Evolutionary conservation across 2,329 filamentous ascomycete genomes (phyloP), one percentile per base, ranked within the genome.

Genomic region (Simplicillium aogashimaense): DNA sequence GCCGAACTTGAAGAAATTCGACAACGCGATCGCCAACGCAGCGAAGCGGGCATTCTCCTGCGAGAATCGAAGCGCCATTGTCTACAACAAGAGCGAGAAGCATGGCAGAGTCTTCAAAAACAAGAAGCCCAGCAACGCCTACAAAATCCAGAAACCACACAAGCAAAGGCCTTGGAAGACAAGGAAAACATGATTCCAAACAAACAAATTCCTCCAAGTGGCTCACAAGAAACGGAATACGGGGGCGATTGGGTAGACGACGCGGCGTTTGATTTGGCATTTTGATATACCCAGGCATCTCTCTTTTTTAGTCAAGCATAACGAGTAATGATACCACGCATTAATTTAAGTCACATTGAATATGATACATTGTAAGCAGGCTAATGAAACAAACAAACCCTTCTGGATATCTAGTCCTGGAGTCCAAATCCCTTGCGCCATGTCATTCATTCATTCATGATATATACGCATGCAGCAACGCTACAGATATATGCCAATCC

Each of bases 401-500:
- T 25, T 29, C 38, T 14, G 29, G 33, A 14, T 35, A 35, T 14
- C 20, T 25, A 25, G 20, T 25, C 20, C 20, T 25, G 9, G 9
- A 6, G 8, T 18, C 33, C 13, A 25, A 6, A 8, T 18, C 33
- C 13, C 15, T 17, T 12, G 15, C 33, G 14, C 17, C 20, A 38
- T 15, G 36, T 17, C 17, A 35, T n/a, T 11, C 38, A 35, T 25
- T 25, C 20, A 25, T 25, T 25, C 20, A 37, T 30, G 17, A 34
- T 29, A 32, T 30, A 29, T 28, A 35, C 41, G 17, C 12, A 46
- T 29, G 45, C 15, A 25, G n/a, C 11, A 35, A 74, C 53, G 34
- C 62, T 50, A 76, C 35, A 76, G 54, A 53, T 73, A 81, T 30
- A 81, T 69, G 10, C 78, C 78, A 13, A 81, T 68, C 78, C 78